Base-by-base conservation (phyloP, 345 rosid genomes). In the Ceriops tagal region DNA sequence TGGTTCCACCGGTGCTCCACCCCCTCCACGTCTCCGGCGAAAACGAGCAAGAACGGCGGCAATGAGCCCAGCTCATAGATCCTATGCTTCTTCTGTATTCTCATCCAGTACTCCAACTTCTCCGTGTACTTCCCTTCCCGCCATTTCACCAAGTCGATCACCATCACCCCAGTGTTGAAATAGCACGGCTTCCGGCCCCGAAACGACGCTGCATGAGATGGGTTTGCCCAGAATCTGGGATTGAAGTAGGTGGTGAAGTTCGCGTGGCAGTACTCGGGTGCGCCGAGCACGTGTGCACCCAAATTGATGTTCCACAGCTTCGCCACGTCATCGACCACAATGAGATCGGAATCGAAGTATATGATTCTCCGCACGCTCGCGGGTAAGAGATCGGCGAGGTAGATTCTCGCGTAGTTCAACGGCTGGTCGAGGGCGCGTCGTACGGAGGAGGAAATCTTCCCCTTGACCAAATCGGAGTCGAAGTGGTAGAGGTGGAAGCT, bases 121-220 rank as follows among this genome's bases (percentile, higher is more conserved):
- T 76, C 79, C 6, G 86, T 90, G 80, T 76, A 81, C 64, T 66
- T 80, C 8, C 92, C 92, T 65, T 85, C 83, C 58, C 98, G 70
- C 96, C 96, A 92, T 68, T 79, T 88, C 77, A 81, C 43, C 39
- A 90, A 49, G 74, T 92, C 89, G 30, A 88, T 90, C 84, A 92
- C 95, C 98, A 92, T 92, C 67, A 92, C 98, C 6, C 98, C 98
- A 18, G 96, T 92, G 80, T 90, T 92, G 74, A 92, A 92, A 69
- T 92, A 92, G 58, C 95, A 92, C 9, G 91, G 73, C 58, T 15
- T 80, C 39, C 88, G 71, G 43, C 86, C 95, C 37, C 56, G 66
- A 35, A 88, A 79, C 31, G 85, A 65, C 72, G 85, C 77, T 65
- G 84, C 75, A 53, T 75, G 83, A 1, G 28, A 70, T 5, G 83